phyloP scores from a whole-genome alignment of 2,329 filamentous ascomycete species.

The Colletotrichum nymphaeae region DNA sequence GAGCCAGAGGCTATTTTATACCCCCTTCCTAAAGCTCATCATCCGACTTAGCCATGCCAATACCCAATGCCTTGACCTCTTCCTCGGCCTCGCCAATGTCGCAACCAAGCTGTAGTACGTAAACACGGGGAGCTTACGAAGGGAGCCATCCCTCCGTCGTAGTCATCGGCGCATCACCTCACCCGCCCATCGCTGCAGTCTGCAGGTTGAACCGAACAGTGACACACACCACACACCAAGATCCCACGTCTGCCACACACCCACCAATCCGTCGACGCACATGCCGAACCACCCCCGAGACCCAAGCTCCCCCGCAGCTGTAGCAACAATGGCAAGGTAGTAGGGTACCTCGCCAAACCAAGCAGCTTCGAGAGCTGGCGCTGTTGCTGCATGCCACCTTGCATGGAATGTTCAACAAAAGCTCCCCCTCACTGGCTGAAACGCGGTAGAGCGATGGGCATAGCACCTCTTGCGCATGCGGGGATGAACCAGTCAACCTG shows the following conservation, averaged over 20 bases:
- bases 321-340: conserved; percentile 19
- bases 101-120: conserved; percentile 21
- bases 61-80: conserved; percentile 24
- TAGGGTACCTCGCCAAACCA: conserved; percentile 6
- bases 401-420: background rate
- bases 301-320: conserved; percentile 24
- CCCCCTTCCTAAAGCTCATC: background rate
- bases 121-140: conserved; percentile 20
- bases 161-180: conserved; percentile 34
- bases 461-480: conserved; percentile 9
- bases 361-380: background rate
- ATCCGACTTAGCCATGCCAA: conserved; percentile 10
- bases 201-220: conserved; percentile 13
- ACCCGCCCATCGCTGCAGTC: conserved; percentile 15
- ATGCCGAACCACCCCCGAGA: conserved; percentile 35
- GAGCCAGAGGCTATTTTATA: conserved; percentile 17
- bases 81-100: conserved; percentile 21
- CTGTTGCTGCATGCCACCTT: conserved; percentile 5
- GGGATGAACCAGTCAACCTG: conserved; percentile 17
- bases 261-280: conserved; percentile 3
- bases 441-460: conserved; percentile 12
- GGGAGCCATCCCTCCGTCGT: conserved; percentile 2
- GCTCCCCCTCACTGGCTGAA: conserved; percentile 16
- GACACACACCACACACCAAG: background rate
- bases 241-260: background rate